A percentile compares a stretch with the other conserved stretches of the same genome.
These are phyloP conservation scores for Hydnomerulius pinastri DNA, from an alignment of 768 basidiomycete species.

Conservation along the genomic window DNA sequence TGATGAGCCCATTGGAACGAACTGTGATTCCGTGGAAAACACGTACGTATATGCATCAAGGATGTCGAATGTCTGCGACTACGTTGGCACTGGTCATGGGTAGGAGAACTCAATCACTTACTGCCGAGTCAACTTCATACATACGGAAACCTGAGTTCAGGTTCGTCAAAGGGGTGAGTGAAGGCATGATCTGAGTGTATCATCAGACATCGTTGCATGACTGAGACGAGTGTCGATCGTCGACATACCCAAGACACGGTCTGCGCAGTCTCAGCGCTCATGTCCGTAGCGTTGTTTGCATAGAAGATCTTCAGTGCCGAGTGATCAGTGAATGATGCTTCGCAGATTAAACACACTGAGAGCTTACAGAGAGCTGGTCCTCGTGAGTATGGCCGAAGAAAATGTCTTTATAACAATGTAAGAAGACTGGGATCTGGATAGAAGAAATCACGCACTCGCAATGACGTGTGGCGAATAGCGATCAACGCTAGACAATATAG, in stretches of 20 bases:
- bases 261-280: conserved; percentile 54
- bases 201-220: neutral
- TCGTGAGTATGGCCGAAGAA: conserved; percentile 78
- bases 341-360: neutral
- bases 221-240: neutral
- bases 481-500: conserved; percentile 37
- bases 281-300: conserved; percentile 63
- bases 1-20: no score
- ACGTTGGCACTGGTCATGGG: neutral
- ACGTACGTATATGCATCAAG: conserved; percentile 73
- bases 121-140: conserved; percentile 42
- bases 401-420: conserved; percentile 42
- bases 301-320: conserved; percentile 57
- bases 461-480: conserved; percentile 51
- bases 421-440: neutral
- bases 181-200: conserved; percentile 42
- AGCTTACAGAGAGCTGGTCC: conserved; percentile 59
- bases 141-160: conserved; percentile 70
- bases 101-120: conserved; percentile 9
- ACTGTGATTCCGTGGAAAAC: conserved; percentile 1
- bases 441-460: conserved; percentile 35
- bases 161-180: conserved; percentile 65
- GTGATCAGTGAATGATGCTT: neutral
- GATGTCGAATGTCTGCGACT: conserved; percentile 67
- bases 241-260: conserved; percentile 47